A percentile compares a stretch with the other conserved stretches of the same genome.
Evolutionary conservation across 805 yeast species (phyloP).

Genomic region (Groenewaldozyma salmanticensis): DNA sequence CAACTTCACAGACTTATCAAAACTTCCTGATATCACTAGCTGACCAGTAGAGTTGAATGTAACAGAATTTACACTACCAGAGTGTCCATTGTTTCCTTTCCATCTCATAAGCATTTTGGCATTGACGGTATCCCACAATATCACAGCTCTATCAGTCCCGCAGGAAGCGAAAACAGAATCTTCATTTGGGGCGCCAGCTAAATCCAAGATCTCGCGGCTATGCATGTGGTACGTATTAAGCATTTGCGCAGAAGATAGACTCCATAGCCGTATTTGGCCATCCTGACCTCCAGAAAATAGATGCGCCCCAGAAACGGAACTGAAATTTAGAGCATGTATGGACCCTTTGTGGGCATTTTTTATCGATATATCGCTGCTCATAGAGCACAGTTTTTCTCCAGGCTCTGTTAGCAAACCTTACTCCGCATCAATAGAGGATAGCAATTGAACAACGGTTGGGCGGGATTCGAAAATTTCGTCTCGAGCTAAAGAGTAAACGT

Average conservation of each 20-base stretch:
- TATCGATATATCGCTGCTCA: too few species aligned
- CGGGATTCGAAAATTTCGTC: too few species aligned
- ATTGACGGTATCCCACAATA: constrained; percentile 24
- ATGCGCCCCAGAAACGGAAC: constrained; percentile 19
- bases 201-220: constrained; percentile 24
- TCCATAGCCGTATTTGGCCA: constrained; percentile 20
- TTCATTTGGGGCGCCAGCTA: constrained; percentile 17
- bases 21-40: constrained; percentile 24
- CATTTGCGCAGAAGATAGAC: constrained; percentile 15
- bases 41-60: constrained; percentile 19
- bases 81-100: constrained; percentile 17
- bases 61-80: constrained; percentile 20
- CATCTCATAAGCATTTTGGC: constrained; percentile 19
- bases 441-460: too few species aligned
- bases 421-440: too few species aligned
- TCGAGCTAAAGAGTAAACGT: too few species aligned
- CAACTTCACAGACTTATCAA: constrained; percentile 24
- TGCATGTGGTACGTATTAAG: constrained; percentile 20
- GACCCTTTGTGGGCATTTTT: constrained; percentile 17
- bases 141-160: constrained; percentile 26
- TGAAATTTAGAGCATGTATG: constrained; percentile 21
- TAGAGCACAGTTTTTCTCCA: too few species aligned
- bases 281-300: constrained; percentile 26
- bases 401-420: too few species aligned
- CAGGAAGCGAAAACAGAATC: constrained; percentile 24